Conservation (phyloP, 345 rosid species). For the Heritiera fomes region DNA sequence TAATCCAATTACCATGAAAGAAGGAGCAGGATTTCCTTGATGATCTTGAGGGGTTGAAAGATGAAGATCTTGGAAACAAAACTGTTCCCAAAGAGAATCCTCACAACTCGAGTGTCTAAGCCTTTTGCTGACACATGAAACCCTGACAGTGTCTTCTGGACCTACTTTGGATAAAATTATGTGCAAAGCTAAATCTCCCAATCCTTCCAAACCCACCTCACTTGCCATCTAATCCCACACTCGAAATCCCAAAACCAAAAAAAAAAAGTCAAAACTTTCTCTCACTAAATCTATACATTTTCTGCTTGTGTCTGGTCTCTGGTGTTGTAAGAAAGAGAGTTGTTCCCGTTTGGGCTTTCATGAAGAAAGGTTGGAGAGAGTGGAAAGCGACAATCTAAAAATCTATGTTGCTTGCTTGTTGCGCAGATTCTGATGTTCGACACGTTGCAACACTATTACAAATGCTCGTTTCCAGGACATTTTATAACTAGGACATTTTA, state of each 20-base stretch:
- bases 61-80: constrained; percentile 58
- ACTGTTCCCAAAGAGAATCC: constrained; percentile 70
- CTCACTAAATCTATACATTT: neutral
- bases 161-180: constrained; percentile 51
- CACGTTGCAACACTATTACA: neutral
- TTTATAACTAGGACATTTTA: too few relatives aligned
- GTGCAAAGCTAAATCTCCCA: constrained; percentile 66
- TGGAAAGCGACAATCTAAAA: neutral
- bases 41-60: constrained; percentile 69
- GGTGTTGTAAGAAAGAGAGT: neutral
- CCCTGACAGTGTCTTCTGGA: constrained; percentile 46
- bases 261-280: neutral
- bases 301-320: neutral
- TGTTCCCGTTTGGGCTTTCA: neutral
- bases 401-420: neutral
- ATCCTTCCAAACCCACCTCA: constrained; percentile 58
- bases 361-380: neutral
- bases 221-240: neutral
- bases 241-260: neutral
- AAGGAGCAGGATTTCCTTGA: constrained; percentile 55
- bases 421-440: neutral
- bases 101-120: constrained; percentile 54
- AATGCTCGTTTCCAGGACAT: too few relatives aligned
- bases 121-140: constrained; percentile 59
- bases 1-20: constrained; percentile 58